phyloP scores from a whole-genome alignment of 768 basidiomycete genomes.

The Russula dissimulans region DNA sequence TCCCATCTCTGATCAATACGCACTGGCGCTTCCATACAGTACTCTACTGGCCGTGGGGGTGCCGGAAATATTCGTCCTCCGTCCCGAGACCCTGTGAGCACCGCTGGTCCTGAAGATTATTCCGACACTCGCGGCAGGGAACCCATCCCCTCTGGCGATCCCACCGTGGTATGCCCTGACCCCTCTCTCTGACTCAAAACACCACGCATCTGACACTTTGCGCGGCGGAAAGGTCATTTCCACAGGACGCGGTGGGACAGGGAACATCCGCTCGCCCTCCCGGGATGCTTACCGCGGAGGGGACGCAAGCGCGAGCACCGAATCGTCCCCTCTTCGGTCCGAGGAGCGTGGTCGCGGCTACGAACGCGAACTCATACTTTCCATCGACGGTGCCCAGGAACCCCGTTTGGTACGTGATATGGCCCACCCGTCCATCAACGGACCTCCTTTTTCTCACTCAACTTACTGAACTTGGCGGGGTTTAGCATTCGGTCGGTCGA shows the following conservation, averaged over 20 bases:
- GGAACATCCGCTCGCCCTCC: conserved; percentile 78
- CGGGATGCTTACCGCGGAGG: conserved; percentile 32
- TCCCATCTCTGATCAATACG: neutral
- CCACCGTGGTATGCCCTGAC: conserved; percentile 28
- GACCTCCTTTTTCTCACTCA: too few species aligned
- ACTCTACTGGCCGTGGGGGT: conserved; percentile 61
- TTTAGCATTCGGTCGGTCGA: conserved; percentile 45
- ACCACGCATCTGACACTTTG: too few species aligned
- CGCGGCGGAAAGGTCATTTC: conserved; percentile 33
- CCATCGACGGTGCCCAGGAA: neutral
- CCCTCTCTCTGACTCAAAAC: too few species aligned
- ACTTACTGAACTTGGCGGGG: too few species aligned
- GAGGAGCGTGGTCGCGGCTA: conserved; percentile 21
- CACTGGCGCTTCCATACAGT: conserved; percentile 24
- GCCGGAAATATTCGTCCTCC: conserved; percentile 53
- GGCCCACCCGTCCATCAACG: too few species aligned
- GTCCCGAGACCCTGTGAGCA: conserved; percentile 23
- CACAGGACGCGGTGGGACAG: conserved; percentile 72
- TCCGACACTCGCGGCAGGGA: conserved; percentile 57
- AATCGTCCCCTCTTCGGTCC: neutral
- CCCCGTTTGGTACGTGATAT: neutral
- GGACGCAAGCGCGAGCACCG: neutral
- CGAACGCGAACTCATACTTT: conserved; percentile 24
- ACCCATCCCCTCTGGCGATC: conserved; percentile 26
- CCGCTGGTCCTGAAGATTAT: conserved; percentile 42